Conservation (phyloP, 2,329 filamentous ascomycete genomes). For the Penicillium expansum region DNA sequence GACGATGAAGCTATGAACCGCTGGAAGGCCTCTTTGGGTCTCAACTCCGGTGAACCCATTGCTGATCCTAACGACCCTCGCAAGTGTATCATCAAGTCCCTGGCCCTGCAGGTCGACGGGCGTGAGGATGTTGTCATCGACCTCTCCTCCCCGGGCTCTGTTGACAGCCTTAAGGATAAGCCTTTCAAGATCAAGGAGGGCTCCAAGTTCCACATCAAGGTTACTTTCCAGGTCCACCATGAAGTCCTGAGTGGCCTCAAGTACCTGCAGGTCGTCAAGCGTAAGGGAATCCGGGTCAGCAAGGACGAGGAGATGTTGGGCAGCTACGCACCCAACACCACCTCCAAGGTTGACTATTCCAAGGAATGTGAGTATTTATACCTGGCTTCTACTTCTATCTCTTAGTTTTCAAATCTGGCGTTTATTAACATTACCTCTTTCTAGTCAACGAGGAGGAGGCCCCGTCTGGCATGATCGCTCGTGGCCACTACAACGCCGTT, state of each 20-base stretch:
- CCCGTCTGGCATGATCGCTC: constrained; percentile 82
- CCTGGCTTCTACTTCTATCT: background rate
- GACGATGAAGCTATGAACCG: constrained; percentile 92
- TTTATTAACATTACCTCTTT: background rate
- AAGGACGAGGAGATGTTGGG: constrained; percentile 99
- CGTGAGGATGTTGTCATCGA: constrained; percentile 86
- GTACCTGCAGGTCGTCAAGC: constrained; percentile 91
- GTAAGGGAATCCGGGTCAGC: constrained; percentile 79
- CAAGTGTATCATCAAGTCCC: constrained; percentile 87
- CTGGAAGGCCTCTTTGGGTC: constrained; percentile 95
- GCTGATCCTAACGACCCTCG: constrained; percentile 78
- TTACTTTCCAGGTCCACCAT: constrained; percentile 91
- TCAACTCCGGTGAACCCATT: constrained; percentile 67
- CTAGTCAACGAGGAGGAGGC: constrained; percentile 88
- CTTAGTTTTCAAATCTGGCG: background rate
- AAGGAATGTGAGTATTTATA: constrained; percentile 77
- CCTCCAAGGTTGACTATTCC: constrained; percentile 77
- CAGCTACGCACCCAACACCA: constrained; percentile 89
- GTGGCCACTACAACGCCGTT: constrained; percentile 83
- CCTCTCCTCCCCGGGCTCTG: constrained; percentile 68
- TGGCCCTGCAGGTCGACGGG: constrained; percentile 81
- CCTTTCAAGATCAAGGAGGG: constrained; percentile 99
- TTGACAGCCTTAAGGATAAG: constrained; percentile 78
- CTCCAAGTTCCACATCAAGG: constrained; percentile 89
- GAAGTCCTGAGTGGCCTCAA: constrained; percentile 93